phyloP scores from a whole-genome alignment of 2,329 filamentous ascomycete species.

The Paraphoma chrysanthemicola region DNA sequence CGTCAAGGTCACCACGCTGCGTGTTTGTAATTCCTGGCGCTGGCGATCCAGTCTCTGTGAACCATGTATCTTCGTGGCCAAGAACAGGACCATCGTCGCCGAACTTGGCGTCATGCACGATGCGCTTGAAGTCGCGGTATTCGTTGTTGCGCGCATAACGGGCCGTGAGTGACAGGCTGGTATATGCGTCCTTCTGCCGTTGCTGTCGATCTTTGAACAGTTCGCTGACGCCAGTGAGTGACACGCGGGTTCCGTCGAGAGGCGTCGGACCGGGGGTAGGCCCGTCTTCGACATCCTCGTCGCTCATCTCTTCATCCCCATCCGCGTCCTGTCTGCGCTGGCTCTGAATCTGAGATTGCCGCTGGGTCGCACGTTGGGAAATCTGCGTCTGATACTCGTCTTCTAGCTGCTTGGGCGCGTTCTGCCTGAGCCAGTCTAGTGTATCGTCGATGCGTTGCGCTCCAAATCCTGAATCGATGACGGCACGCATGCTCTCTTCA shows the following conservation, averaged over 20 bases:
- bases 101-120: conserved; percentile 67
- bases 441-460: conserved; percentile 54
- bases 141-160: conserved; percentile 66
- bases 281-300: conserved; percentile 43
- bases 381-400: conserved; percentile 42
- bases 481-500: conserved; percentile 63
- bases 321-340: conserved; percentile 21
- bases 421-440: conserved; percentile 51
- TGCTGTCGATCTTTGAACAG: conserved; percentile 48
- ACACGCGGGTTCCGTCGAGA: conserved; percentile 41
- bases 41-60: conserved; percentile 58
- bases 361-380: conserved; percentile 46
- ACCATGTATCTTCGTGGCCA: conserved; percentile 68
- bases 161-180: conserved; percentile 42
- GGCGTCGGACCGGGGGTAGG: conserved; percentile 47
- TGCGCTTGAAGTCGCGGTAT: conserved; percentile 66
- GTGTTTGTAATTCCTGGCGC: conserved; percentile 50
- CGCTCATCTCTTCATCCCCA: conserved; percentile 41
- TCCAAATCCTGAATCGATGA: conserved; percentile 64
- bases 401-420: conserved; percentile 40
- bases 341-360: conserved; percentile 34
- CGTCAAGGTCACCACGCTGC: conserved; percentile 50
- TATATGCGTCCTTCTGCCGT: conserved; percentile 53
- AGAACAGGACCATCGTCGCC: conserved; percentile 61
- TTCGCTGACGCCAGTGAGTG: conserved; percentile 43